Base-by-base conservation (phyloP, 2,329 filamentous ascomycete species). In the Graphilbum sp. region DNA sequence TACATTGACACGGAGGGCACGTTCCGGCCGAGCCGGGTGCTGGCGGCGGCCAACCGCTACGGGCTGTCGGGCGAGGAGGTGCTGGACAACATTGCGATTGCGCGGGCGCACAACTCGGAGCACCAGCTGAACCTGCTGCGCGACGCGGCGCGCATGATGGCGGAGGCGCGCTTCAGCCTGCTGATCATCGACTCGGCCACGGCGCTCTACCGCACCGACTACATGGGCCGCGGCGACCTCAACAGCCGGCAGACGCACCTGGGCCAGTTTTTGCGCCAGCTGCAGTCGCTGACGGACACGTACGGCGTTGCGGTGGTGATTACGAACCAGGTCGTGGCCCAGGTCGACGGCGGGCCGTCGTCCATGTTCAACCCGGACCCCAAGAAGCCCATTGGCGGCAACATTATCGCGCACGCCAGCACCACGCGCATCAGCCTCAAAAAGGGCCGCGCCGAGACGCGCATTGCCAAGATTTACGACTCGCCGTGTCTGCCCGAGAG, bases 341-440 rank as follows among this genome's bases (percentile, higher is more conserved):
- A 98, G 58, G 90, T 98, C 9, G 90, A 98, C 53, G 90, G 90
- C 45, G 90, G 90, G 3, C 87, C 88, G 23, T 88, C 81, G 52
- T 78, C 88, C 44, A 98, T 98, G 90, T 98, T 94, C 66, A 98
- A 98, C 49, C 90, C 92, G 0, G 92, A 98, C 52, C 90, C 90
- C 8, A 98, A 98, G 71, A 98, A 98, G 59, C 90, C 90, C 0
- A 95, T 98, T 54, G 90, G 90, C 48, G 90, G 90, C 46, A 96
- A 98, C 58, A 98, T 98, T 48, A 96, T 98, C 54, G 90, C 92
- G 3, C 90, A 98, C 57, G 87, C 90, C 37, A 94, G 85, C 53
- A 98, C 90, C 2, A 98, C 90, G 2, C 72, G 90, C 52, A 70
- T 98, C 50, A 95, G 86, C 52, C 58, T 98, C 54, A 95, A 94